Evolutionary conservation across 1,284 basidiomycete genomes (phyloP), one percentile per base, ranked within the genome.

Genomic region (Caloboletus inedulis): DNA sequence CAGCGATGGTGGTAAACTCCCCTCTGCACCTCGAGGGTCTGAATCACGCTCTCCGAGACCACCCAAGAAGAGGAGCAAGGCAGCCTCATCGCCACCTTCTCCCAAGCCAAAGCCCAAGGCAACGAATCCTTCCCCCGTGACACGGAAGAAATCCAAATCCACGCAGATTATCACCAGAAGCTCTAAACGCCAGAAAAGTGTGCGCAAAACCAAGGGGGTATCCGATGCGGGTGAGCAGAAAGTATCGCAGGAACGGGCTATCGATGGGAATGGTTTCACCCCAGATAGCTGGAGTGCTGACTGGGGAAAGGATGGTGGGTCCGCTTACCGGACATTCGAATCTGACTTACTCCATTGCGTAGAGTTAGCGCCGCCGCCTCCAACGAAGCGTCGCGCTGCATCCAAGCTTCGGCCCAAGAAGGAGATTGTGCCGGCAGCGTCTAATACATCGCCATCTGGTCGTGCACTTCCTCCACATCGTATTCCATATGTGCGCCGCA

Each of bases 401-500:
- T 13, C 49, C 37, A 62, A 61, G 25, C 48, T 39, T 23, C 51
- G 41, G 4, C 42, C 41, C 1, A 52, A 12, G 39, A 65, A 54
- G n/a, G 56, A 57, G 43, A 31, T 51, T 0, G 63, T 60, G 0
- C 41, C 35, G 1, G 62, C 43, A 12, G 8, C 6, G 0, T 53
- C 50, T 3, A 13, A 47, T 2, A 25, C 44, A 7, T 53, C 47
- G 3, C 42, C 62, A 1, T 55, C 51, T 16, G n/a, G 30, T 4
- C 58, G 48, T 14, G 47, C 58, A 13, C 58, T 54, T 8, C 67
- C 68, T 40, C 54, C 57, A 6, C 61, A 63, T 30, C 52, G 30
- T 4, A 45, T 63, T 48, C 63, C 53, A 19, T 69, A 65, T 59
- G 63, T 53, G 45, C 69, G 73, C 27, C 72, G 72, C 37, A 69